A percentile compares a stretch with the other conserved stretches of the same genome.
Conservation (phyloP, 2,329 filamentous ascomycete species). For the Dendrostoma leiphaemia region DNA sequence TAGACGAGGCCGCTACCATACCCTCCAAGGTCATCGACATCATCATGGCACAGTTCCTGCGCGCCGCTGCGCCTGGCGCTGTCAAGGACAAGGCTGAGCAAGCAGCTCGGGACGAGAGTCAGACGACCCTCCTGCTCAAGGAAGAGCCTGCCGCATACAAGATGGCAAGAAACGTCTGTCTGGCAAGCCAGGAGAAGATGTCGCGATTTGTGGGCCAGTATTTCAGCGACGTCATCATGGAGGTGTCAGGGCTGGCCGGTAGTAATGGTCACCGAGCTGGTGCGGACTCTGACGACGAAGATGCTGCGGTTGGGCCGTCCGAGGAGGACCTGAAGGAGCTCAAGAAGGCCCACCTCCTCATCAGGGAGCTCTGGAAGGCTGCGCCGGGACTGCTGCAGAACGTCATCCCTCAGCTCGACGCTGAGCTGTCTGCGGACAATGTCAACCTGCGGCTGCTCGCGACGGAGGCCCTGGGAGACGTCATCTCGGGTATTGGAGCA, state of each 20-base stretch:
- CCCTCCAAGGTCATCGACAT: conserved; percentile 84
- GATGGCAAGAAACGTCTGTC: conserved; percentile 94
- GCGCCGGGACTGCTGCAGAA: conserved; percentile 86
- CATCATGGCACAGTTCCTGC: conserved; percentile 92
- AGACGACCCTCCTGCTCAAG: conserved; percentile 80
- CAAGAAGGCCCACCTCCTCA: conserved; percentile 81
- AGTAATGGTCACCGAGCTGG: conserved; percentile 58
- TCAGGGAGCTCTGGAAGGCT: conserved; percentile 92
- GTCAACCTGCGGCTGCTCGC: conserved; percentile 81
- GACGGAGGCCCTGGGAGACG: conserved; percentile 91
- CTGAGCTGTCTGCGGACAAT: conserved; percentile 88
- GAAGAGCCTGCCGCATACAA: conserved; percentile 90
- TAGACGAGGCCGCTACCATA: conserved; percentile 80
- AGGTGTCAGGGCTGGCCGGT: conserved; percentile 65
- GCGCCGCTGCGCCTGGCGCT: conserved; percentile 71
- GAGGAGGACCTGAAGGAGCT: conserved; percentile 86
- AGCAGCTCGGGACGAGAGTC: conserved; percentile 65
- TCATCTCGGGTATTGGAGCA: conserved; percentile 89
- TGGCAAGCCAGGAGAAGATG: conserved; percentile 89
- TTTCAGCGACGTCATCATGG: conserved; percentile 94
- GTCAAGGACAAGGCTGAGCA: conserved; percentile 57
- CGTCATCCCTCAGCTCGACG: conserved; percentile 89
- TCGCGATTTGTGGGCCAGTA: conserved; percentile 91
- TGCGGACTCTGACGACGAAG: conserved; percentile 64
- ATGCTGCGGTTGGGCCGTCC: conserved; percentile 60